Conservation (phyloP, 352 stramenopile genomes). For the Phytophthora citrophthora region DNA sequence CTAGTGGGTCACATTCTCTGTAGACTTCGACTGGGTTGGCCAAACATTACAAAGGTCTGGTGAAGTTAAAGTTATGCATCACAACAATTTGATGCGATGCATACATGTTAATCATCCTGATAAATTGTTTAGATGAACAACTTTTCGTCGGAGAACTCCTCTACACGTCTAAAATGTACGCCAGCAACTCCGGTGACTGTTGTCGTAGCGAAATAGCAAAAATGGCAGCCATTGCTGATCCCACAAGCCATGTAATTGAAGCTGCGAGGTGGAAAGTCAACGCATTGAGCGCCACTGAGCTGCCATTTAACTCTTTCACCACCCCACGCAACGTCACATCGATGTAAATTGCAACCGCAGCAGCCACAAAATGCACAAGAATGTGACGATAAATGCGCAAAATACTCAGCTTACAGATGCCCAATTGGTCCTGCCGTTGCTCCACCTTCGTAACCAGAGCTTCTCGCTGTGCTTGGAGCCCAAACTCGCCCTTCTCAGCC, state of each 20-base stretch:
- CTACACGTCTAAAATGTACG: constrained; percentile 53
- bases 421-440: constrained; percentile 59
- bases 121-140: not conserved
- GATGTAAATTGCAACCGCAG: constrained; percentile 55
- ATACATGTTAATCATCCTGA: no score
- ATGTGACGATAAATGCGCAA: constrained; percentile 58
- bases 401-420: constrained; percentile 59
- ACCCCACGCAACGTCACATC: constrained; percentile 24
- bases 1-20: no score
- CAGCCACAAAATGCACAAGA: constrained; percentile 41
- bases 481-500: constrained; percentile 69
- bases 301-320: constrained; percentile 24
- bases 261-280: constrained; percentile 53
- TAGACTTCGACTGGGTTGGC: no score
- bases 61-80: no score
- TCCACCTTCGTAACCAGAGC: constrained; percentile 63
- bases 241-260: constrained; percentile 56
- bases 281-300: constrained; percentile 31
- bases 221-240: constrained; percentile 38
- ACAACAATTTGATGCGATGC: no score
- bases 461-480: constrained; percentile 69
- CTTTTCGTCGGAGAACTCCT: not conserved
- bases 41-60: no score
- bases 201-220: constrained; percentile 49
- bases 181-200: constrained; percentile 49